phyloP scores from a whole-genome alignment of 192 early-diverging fungal species.

The Podila epigama region DNA sequence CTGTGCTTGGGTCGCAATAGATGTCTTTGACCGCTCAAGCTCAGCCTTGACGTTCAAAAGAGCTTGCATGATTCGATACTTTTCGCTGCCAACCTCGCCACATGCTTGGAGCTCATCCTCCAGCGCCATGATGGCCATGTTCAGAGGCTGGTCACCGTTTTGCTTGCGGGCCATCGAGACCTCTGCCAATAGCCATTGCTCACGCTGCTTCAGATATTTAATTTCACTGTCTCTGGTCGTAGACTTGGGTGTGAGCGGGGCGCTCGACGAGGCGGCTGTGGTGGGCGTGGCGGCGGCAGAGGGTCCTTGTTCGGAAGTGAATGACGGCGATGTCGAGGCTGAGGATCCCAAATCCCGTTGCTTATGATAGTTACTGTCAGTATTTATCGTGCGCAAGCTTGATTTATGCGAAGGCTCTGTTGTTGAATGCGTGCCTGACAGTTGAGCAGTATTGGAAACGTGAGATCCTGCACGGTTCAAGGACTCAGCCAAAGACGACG shows the following conservation, averaged over 20 bases:
- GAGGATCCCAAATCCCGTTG: background rate
- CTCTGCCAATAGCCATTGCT: constrained; percentile 41
- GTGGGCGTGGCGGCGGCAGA: background rate
- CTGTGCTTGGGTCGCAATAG: constrained; percentile 56
- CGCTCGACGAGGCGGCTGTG: background rate
- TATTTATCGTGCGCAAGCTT: constrained; percentile 7
- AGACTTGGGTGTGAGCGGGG: background rate
- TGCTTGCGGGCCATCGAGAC: constrained; percentile 34
- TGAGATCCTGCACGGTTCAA: constrained; percentile 7
- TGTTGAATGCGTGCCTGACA: no score
- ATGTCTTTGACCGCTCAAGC: constrained; percentile 51
- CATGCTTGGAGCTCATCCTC: constrained; percentile 44
- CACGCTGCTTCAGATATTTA: constrained; percentile 32
- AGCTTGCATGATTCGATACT: constrained; percentile 55
- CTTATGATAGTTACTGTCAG: background rate
- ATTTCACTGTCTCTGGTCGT: constrained; percentile 10
- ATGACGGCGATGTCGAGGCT: background rate
- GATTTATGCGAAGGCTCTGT: constrained; percentile 12
- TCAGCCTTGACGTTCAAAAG: constrained; percentile 59
- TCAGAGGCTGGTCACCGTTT: constrained; percentile 33
- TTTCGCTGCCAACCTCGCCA: constrained; percentile 55
- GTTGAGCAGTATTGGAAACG: no score
- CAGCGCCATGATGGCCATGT: constrained; percentile 25
- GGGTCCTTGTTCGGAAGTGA: background rate
- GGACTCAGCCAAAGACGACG: background rate